These are phyloP conservation scores for Noccaea caerulescens DNA, from an alignment of 345 rosid genomes.

Conservation along the genomic window DNA sequence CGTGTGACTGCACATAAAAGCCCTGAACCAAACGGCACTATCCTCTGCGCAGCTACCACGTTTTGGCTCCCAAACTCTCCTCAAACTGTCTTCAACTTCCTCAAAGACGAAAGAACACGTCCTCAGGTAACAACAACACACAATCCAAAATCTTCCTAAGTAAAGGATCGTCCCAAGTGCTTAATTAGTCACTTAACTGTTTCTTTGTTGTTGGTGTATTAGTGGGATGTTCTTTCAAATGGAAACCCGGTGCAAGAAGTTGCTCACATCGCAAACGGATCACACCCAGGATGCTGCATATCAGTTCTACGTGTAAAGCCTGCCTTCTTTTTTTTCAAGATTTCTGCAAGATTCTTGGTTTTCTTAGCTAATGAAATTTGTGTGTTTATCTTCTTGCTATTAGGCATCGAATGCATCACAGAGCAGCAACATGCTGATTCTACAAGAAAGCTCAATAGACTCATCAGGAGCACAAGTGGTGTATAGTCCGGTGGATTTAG, in stretches of 20 bases:
- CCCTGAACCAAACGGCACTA: conserved; percentile 78
- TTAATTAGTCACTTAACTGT: neutral
- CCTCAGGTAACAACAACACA: conserved; percentile 60
- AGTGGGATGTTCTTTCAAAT: conserved; percentile 98
- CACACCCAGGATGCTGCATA: conserved; percentile 91
- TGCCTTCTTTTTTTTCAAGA: neutral
- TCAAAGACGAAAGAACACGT: conserved; percentile 91
- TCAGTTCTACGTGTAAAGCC: conserved; percentile 87
- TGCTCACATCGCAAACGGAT: conserved; percentile 88
- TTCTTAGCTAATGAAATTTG: conserved; percentile 3
- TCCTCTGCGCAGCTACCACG: conserved; percentile 91
- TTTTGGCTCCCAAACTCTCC: conserved; percentile 90
- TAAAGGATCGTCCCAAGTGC: conserved; percentile 18
- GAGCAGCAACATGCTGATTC: conserved; percentile 84
- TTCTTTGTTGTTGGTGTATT: conserved; percentile 23
- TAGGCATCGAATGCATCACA: conserved; percentile 80
- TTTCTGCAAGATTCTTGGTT: neutral
- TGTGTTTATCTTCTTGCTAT: neutral
- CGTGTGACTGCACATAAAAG: conserved; percentile 84
- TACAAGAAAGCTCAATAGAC: conserved; percentile 95
- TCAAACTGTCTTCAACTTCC: conserved; percentile 73
- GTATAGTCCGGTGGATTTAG: conserved; percentile 85
- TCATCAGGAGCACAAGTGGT: conserved; percentile 80
- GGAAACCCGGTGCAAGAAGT: conserved; percentile 90
- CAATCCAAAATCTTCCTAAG: neutral